A percentile compares a stretch with the other conserved stretches of the same genome.
Evolutionary conservation across 78 protist genomes (phyloP).

Genomic region (Cavenderia fasciculata): DNA sequence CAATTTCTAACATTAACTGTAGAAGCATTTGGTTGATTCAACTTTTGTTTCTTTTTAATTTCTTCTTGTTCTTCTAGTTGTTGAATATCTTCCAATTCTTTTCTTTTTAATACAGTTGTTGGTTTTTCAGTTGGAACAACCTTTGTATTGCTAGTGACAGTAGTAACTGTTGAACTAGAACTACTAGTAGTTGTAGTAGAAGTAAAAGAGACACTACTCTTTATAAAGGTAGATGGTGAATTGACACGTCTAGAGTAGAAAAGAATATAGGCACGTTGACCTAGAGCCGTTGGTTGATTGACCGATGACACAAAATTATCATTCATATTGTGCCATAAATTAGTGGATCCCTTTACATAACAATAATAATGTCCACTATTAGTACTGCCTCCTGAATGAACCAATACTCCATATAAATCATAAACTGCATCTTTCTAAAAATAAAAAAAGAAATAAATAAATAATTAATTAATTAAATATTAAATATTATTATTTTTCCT

Average conservation of each 20-base stretch:
- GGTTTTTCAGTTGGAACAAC: conserved; percentile 11
- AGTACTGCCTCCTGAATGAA: conserved; percentile 87
- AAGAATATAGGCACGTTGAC: conserved; percentile 78
- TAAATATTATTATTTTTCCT: neutral
- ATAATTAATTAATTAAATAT: neutral
- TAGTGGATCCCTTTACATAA: conserved; percentile 51
- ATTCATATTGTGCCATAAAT: conserved; percentile 69
- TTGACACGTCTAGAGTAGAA: conserved; percentile 78
- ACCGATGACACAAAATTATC: conserved; percentile 63
- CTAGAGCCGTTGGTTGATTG: conserved; percentile 30
- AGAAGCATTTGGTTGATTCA: too few species aligned
- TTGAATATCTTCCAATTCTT: neutral
- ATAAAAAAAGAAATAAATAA: neutral
- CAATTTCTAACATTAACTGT: too few species aligned
- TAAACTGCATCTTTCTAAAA: conserved; percentile 58
- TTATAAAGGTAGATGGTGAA: too few species aligned
- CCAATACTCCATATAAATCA: conserved; percentile 89
- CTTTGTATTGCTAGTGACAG: neutral
- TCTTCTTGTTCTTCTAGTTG: neutral
- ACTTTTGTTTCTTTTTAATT: neutral
- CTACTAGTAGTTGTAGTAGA: neutral
- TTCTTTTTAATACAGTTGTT: conserved; percentile 17
- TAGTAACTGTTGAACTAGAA: neutral
- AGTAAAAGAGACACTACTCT: neutral
- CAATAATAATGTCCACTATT: conserved; percentile 94